A percentile compares a stretch with the other conserved stretches of the same genome.
Evolutionary conservation across 164 flowering plant genomes (phyloP).

Genomic region (Aristolochia californica): DNA sequence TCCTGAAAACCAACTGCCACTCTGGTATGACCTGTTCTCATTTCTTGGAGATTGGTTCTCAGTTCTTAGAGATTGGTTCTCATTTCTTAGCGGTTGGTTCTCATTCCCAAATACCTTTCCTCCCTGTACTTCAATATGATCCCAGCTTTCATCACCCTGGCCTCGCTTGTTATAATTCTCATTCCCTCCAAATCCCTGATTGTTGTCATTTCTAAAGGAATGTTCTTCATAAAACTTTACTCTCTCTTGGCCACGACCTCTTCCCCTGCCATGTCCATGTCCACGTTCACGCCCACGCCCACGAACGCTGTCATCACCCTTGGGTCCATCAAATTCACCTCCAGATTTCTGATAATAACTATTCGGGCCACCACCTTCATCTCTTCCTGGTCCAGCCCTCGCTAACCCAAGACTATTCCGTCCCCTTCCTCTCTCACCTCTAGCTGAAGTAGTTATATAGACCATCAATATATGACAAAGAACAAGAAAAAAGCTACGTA

Average conservation of each 20-base stretch:
- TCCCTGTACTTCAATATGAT: background rate
- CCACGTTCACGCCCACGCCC: conserved; percentile 12
- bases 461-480: background rate
- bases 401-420: conserved; percentile 15
- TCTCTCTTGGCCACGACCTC: conserved; percentile 15
- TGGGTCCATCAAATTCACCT: conserved; percentile 10
- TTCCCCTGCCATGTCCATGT: conserved; percentile 10
- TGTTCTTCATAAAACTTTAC: conserved; percentile 12
- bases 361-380: conserved; percentile 6
- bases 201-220: conserved; percentile 10
- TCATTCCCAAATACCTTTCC: conserved; percentile 4
- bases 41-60: conserved; percentile 3
- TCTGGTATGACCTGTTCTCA: conserved; percentile 6
- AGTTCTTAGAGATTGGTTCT: too few species aligned
- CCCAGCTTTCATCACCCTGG: conserved; percentile 9
- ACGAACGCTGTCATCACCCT: conserved; percentile 2
- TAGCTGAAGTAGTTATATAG: conserved; percentile 1
- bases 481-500: background rate
- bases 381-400: conserved; percentile 8
- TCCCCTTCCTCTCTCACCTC: conserved; percentile 15
- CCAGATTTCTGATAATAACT: conserved; percentile 11
- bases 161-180: conserved; percentile 7
- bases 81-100: conserved; percentile 5
- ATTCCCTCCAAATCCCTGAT: conserved; percentile 4
- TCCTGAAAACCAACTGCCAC: too few species aligned